Base-by-base conservation (phyloP, 2,329 filamentous ascomycete genomes). In the Calonectria fujianensis region DNA sequence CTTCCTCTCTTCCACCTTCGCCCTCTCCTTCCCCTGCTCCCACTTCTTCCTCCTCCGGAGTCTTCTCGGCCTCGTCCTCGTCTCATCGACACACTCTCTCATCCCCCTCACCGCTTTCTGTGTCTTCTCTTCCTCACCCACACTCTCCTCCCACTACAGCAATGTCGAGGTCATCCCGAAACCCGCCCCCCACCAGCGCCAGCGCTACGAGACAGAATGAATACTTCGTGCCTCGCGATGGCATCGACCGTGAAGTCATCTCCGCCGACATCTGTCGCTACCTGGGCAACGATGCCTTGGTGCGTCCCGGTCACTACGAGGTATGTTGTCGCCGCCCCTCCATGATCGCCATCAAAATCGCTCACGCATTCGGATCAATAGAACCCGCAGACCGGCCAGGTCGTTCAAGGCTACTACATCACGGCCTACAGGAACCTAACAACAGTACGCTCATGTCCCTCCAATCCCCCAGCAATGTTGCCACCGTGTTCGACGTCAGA, bases 261-360 rank as follows among this genome's bases (percentile, higher is more conserved):
- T 95, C 94, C 77, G 93, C 94, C 83, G 94, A 96, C 84, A 95
- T 96, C 79, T 96, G 94, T 88, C 93, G 94, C 83, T 96, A 95
- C 84, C 90, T 96, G 80, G 94, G 94, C 82, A 95, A 95, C 85
- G 94, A 96, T 88, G 94, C 94, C 79, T 90, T 95, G 81, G 94
- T 95, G 83, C 93, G 93, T 82, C 94, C 94, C 74, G 93, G 93
- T 81, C 91, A 90, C 80, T 93, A 94, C 85, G 91, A 94, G 90
- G 93, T 95, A 90, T 81, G 80, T 66, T 66, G 10, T 48, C 31
- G 24, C 37, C 32, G n/a, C 29, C 54, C 45, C 45, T 18, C 11
- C 61, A 57, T 63, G 72, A 11, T 6, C 27, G 37, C 61, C 74
- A 80, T 68, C 73, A 79, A 79, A 78, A 81, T 80, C 72, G 79